Evolutionary conservation across 1,284 basidiomycete genomes (phyloP), one percentile per base, ranked within the genome.

Genomic region (Irpex rosettiformis): DNA sequence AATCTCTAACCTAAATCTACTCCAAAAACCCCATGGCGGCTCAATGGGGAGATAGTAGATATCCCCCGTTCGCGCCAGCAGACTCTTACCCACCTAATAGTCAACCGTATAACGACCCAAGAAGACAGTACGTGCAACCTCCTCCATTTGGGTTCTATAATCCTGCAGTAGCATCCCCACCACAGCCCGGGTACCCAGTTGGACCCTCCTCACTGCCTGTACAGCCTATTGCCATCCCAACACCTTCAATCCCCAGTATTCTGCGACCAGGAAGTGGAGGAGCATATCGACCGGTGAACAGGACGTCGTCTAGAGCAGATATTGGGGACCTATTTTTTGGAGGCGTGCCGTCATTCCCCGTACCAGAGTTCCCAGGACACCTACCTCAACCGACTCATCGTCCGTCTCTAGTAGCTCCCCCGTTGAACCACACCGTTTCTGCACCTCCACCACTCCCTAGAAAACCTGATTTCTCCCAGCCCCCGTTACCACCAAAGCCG

Each of bases 401-500:
- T 8, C 57, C 57, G 45, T 10, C 33, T 24, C n/a, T 21, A n/a
- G 29, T n/a, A 29, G 37, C 58, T 18, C 54, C 57, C n/a, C 60
- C 52, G 42, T 51, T 61, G 11, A 57, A 49, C 13, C 54, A 57
- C 40, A 43, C 58, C 28, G 43, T 61, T 11, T 56, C 47, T 64
- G 37, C 65, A 61, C 10, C 75, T 71, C 28, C 65, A 58, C 58
- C 75, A 70, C 47, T 59, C 10, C 60, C 59, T 10, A 42, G 52
- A n/a, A 60, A 60, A 37, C 75, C 72, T 0, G 67, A 60, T 51
- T 52, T 58, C 27, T 58, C 52, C 48, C 55, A 58, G 8, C 66
- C 69, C 8, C 66, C 62, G 7, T 16, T 71, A 8, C 70, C 69
- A 16, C 69, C 68, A 21, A 69, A 68, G 49, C 66, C 67, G 11